Evolutionary conservation across 768 basidiomycete genomes (phyloP).

Genomic region (Leccinum subgranulosum): DNA sequence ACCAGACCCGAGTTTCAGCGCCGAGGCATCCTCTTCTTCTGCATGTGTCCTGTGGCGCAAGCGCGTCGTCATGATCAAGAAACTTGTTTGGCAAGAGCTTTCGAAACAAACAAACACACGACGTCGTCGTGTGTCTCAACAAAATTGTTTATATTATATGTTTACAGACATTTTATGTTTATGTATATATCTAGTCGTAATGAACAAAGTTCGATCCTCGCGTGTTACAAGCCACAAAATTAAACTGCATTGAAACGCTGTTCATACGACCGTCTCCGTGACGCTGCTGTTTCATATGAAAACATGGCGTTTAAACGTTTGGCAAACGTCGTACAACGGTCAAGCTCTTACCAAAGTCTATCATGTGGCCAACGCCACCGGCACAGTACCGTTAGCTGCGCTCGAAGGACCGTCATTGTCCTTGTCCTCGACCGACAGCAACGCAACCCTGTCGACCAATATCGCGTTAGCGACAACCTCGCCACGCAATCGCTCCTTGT

Average conservation of each 20-base stretch:
- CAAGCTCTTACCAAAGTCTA: constrained; percentile 19
- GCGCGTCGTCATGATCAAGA: constrained; percentile 55
- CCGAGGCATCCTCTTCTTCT: constrained; percentile 86
- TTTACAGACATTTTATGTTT: constrained; percentile 35
- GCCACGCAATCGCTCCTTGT: constrained; percentile 35
- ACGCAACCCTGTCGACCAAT: constrained; percentile 36
- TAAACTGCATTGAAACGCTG: constrained; percentile 26
- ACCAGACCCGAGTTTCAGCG: constrained; percentile 80
- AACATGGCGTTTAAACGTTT: constrained; percentile 1
- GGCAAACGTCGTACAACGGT: not conserved
- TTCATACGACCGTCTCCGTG: constrained; percentile 3
- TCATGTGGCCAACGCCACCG: constrained; percentile 28
- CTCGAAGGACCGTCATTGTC: constrained; percentile 9
- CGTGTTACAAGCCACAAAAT: constrained; percentile 25
- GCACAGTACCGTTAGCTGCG: constrained; percentile 9
- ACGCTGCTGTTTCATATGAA: constrained; percentile 15
- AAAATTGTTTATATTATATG: constrained; percentile 30
- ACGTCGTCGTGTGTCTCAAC: not conserved
- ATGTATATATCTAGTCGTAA: constrained; percentile 32
- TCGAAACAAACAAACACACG: constrained; percentile 20
- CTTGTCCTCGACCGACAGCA: constrained; percentile 35
- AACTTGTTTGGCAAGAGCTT: constrained; percentile 34
- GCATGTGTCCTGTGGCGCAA: constrained; percentile 60
- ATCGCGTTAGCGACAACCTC: constrained; percentile 35
- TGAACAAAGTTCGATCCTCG: constrained; percentile 22